Conservation (phyloP, 257 asterid species). For the Solanum pimpinellifolium region DNA sequence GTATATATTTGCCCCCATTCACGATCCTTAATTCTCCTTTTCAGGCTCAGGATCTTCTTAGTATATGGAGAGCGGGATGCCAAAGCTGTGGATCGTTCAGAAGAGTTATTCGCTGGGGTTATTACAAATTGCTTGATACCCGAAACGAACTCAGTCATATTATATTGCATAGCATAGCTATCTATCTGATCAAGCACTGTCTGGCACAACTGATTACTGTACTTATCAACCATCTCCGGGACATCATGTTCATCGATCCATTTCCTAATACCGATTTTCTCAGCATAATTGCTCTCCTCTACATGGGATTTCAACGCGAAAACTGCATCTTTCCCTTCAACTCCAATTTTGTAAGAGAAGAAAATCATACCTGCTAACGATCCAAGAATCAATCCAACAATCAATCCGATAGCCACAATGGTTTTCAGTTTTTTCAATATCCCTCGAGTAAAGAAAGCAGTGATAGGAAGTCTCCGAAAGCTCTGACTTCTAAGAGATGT, state of each 20-base stretch:
- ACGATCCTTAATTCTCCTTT: conserved; percentile 40
- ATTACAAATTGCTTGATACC: conserved; percentile 74
- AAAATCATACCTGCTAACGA: conserved; percentile 56
- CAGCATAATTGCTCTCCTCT: conserved; percentile 82
- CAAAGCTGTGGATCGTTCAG: conserved; percentile 38
- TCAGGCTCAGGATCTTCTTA: conserved; percentile 44
- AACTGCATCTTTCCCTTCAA: conserved; percentile 95
- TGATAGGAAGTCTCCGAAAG: conserved; percentile 47
- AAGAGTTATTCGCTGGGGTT: conserved; percentile 24
- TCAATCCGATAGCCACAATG: conserved; percentile 76
- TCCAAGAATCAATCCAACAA: conserved; percentile 60
- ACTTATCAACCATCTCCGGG: conserved; percentile 73
- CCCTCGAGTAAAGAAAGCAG: conserved; percentile 60
- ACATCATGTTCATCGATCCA: conserved; percentile 97
- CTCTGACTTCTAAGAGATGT: conserved; percentile 65
- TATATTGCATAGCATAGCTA: conserved; percentile 72
- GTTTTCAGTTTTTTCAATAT: conserved; percentile 59
- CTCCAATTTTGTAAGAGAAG: conserved; percentile 79
- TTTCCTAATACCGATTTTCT: conserved; percentile 67
- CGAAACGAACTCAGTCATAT: conserved; percentile 67
- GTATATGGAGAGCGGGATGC: conserved; percentile 57
- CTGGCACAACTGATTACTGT: conserved; percentile 58
- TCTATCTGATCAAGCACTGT: conserved; percentile 81
- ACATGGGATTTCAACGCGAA: conserved; percentile 70
- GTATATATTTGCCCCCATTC: conserved; percentile 69